Evolutionary conservation across 805 yeast genomes (phyloP).

Genomic region (Nakazawaea holstii): DNA sequence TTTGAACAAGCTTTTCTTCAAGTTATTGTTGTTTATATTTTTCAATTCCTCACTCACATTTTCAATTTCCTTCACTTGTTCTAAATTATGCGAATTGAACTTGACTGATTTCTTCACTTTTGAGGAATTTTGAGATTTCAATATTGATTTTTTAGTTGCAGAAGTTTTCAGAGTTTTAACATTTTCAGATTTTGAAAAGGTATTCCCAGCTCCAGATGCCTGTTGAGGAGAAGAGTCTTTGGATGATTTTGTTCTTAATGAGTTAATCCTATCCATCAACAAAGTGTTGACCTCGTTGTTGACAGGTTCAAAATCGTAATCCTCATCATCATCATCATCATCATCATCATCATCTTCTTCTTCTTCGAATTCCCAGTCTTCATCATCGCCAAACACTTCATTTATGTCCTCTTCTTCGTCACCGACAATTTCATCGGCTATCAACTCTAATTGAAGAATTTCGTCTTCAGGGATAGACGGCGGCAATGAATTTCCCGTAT

Average conservation of each 20-base stretch:
- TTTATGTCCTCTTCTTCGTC: slow-evolving; percentile 28
- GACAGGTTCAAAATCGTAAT: slow-evolving; percentile 13
- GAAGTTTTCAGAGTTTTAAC: neutral
- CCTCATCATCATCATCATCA: slow-evolving; percentile 15
- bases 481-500: slow-evolving; percentile 15
- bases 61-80: slow-evolving; percentile 54
- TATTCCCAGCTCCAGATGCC: too few species aligned
- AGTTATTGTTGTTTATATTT: slow-evolving; percentile 18
- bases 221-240: too few species aligned
- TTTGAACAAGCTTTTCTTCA: slow-evolving; percentile 8
- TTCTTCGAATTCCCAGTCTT: slow-evolving; percentile 26
- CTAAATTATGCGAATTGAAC: slow-evolving; percentile 41
- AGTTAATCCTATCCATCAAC: slow-evolving; percentile 36
- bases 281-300: slow-evolving; percentile 27
- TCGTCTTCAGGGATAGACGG: slow-evolving; percentile 36
- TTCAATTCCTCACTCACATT: slow-evolving; percentile 45
- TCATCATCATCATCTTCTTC: slow-evolving; percentile 22
- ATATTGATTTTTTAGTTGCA: neutral
- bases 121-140: slow-evolving; percentile 29
- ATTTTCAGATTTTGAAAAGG: neutral
- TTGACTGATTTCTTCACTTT: slow-evolving; percentile 39
- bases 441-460: slow-evolving; percentile 44
- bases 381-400: slow-evolving; percentile 30
- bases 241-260: slow-evolving; percentile 18
- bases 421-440: slow-evolving; percentile 42